phyloP scores from a whole-genome alignment of 306 rosid species.

The Medicago arabica region DNA sequence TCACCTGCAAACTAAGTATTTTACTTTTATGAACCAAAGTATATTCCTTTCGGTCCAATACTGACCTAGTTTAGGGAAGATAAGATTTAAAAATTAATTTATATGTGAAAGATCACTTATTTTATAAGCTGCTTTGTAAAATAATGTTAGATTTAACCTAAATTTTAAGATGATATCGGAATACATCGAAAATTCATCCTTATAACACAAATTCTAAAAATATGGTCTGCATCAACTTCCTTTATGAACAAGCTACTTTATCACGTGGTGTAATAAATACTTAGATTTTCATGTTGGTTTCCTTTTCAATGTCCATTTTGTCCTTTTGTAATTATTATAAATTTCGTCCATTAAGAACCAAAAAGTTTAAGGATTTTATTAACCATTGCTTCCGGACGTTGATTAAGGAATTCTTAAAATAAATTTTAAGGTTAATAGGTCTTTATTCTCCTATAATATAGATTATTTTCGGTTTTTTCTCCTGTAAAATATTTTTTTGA shows the following conservation, averaged over 20 bases:
- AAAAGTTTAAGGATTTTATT: not conserved
- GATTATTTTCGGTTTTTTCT: too few species aligned
- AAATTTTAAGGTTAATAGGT: too few species aligned
- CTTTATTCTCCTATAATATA: too few species aligned
- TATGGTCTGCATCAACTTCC: constrained; percentile 26
- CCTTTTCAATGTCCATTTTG: constrained; percentile 12
- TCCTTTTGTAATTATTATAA: too few species aligned
- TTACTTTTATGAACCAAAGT: not conserved
- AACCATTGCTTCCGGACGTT: too few species aligned
- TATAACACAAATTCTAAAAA: not conserved
- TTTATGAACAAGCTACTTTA: constrained; percentile 25
- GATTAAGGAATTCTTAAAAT: too few species aligned
- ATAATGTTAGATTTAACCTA: not conserved
- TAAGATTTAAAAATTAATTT: too few species aligned
- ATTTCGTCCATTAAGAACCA: too few species aligned
- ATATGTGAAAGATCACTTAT: too few species aligned
- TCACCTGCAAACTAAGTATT: not conserved
- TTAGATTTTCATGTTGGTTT: constrained; percentile 20
- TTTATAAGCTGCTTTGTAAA: too few species aligned
- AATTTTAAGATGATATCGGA: not conserved
- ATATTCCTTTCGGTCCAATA: not conserved
- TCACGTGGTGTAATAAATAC: constrained; percentile 15
- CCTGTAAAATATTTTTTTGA: too few species aligned
- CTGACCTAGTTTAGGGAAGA: too few species aligned
- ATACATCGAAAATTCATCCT: not conserved